A percentile compares a stretch with the other conserved stretches of the same genome.
phyloP scores from a whole-genome alignment of 1,284 basidiomycete species.

The Cystobasidium slooffiae region DNA sequence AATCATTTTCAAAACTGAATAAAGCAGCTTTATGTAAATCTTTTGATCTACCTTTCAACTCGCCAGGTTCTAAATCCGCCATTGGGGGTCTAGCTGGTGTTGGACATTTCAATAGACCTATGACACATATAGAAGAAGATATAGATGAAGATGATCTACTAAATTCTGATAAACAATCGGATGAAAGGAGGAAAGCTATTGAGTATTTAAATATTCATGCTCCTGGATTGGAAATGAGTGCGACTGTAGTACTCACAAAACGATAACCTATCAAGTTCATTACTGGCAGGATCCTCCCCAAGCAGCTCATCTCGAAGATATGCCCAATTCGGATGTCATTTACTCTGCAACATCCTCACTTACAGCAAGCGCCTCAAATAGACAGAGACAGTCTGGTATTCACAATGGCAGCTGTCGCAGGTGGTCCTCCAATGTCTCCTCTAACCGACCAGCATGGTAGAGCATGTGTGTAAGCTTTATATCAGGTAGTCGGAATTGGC shows the following conservation, averaged over 20 bases:
- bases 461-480: not conserved
- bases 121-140: conserved; percentile 18
- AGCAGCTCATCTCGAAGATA: not conserved
- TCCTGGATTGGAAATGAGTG: no score
- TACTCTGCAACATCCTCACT: not conserved
- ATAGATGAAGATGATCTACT: conserved; percentile 20
- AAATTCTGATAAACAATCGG: not conserved
- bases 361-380: conserved; percentile 1
- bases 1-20: no score
- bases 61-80: conserved; percentile 1
- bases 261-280: no score
- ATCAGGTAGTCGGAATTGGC: conserved; percentile 1
- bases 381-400: conserved; percentile 2
- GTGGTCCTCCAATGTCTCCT: not conserved
- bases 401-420: conserved; percentile 1
- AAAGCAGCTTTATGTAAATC: no score
- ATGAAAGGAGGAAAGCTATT: conserved; percentile 9
- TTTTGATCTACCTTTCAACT: no score
- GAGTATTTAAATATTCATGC: conserved; percentile 19
- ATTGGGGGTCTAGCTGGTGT: not conserved
- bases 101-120: not conserved
- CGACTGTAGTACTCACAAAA: no score
- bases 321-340: not conserved
- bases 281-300: no score
- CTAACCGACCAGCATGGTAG: not conserved